A percentile compares a stretch with the other conserved stretches of the same genome.
These are phyloP conservation scores for Rhizopogon roseolus DNA, from an alignment of 768 basidiomycete species.

Conservation along the genomic window DNA sequence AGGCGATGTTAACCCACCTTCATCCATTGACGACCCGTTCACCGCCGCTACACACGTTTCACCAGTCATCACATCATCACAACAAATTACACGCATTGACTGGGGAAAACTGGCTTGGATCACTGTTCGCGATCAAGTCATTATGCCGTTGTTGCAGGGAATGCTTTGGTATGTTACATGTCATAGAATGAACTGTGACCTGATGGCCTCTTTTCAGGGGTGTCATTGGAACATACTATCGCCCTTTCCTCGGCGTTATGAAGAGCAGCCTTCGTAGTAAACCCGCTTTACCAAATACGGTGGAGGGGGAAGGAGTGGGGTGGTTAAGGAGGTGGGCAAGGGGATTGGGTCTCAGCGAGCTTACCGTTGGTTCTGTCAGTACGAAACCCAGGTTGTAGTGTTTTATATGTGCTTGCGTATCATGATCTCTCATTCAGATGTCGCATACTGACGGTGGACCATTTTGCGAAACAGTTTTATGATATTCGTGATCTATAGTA, in stretches of 20 bases:
- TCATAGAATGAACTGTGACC: background rate
- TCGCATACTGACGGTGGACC: background rate
- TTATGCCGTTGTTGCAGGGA: conserved; percentile 66
- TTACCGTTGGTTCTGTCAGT: conserved; percentile 21
- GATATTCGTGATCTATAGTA: too few relatives aligned
- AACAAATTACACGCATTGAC: conserved; percentile 38
- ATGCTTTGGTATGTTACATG: conserved; percentile 49
- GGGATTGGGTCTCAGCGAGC: conserved; percentile 23
- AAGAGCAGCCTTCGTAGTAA: conserved; percentile 12
- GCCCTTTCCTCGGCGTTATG: conserved; percentile 21
- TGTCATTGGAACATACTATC: conserved; percentile 26
- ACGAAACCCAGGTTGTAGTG: background rate
- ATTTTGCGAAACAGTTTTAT: background rate
- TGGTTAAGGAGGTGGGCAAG: conserved; percentile 26
- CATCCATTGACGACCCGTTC: conserved; percentile 12
- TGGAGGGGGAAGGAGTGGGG: conserved; percentile 25
- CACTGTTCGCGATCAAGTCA: conserved; percentile 62
- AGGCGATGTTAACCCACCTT: conserved; percentile 16
- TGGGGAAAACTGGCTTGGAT: conserved; percentile 61
- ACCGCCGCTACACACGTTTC: conserved; percentile 20
- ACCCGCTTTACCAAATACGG: conserved; percentile 8
- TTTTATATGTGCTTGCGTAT: background rate
- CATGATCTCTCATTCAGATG: background rate
- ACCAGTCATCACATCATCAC: conserved; percentile 23
- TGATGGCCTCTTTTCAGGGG: conserved; percentile 17